Evolutionary conservation across 73 alveolate genomes (phyloP).

Genomic region (Tetrahymena borealis): DNA sequence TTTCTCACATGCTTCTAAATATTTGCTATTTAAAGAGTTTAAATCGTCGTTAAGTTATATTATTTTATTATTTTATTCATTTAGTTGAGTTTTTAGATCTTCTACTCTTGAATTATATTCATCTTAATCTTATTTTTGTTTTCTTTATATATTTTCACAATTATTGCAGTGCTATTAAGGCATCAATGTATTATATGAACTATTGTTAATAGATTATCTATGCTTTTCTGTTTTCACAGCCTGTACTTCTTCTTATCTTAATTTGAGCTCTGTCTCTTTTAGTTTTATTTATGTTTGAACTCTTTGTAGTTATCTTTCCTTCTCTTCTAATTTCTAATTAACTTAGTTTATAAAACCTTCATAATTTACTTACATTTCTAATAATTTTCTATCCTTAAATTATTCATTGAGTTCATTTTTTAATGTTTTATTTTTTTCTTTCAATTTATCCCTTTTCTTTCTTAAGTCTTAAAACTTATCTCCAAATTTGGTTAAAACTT

Average conservation of each 20-base stretch:
- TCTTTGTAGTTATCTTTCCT: not conserved
- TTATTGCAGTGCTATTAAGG: not conserved
- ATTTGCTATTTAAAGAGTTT: not conserved
- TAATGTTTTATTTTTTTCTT: not conserved
- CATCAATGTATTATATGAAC: not conserved
- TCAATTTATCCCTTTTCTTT: not conserved
- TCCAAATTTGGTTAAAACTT: not conserved
- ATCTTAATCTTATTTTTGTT: not conserved
- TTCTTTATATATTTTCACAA: not conserved
- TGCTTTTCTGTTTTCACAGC: not conserved
- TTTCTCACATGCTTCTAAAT: not conserved
- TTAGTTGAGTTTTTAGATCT: not conserved
- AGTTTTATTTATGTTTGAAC: not conserved
- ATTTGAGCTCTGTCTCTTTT: not conserved
- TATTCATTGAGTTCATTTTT: not conserved
- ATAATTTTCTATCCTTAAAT: not conserved
- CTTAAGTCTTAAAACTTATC: not conserved
- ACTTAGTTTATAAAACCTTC: not conserved
- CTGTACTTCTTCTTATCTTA: not conserved
- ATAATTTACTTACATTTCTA: not conserved
- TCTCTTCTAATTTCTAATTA: not conserved
- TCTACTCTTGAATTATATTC: not conserved
- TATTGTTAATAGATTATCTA: not conserved
- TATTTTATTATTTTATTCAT: not conserved
- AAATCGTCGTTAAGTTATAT: not conserved